phyloP scores from a whole-genome alignment of 495 filamentous ascomycete genomes.

The Tuber calosporum region DNA sequence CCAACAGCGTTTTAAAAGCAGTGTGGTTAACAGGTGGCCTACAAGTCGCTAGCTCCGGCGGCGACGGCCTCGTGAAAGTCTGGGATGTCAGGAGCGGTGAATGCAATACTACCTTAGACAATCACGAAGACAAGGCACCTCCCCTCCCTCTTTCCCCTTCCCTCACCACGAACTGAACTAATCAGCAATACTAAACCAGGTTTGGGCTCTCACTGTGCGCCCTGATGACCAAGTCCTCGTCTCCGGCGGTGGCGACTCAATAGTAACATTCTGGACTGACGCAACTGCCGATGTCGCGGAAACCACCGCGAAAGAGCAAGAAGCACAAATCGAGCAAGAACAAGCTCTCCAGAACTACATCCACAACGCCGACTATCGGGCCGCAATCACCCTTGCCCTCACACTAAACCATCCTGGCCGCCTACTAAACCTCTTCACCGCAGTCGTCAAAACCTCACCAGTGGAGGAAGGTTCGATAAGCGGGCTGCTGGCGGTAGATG shows the following conservation, averaged over 20 bases:
- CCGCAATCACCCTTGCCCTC: conserved; percentile 85
- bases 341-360: conserved; percentile 90
- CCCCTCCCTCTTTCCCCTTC: conserved; percentile 57
- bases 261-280: conserved; percentile 90
- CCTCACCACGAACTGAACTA: conserved; percentile 8
- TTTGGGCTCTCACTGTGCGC: conserved; percentile 46
- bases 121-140: conserved; percentile 86
- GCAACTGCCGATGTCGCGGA: conserved; percentile 53
- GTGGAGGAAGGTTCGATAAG: conserved; percentile 59
- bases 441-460: conserved; percentile 60
- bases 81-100: conserved; percentile 83
- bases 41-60: conserved; percentile 77
- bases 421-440: conserved; percentile 71
- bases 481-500: conserved; percentile 72
- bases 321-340: conserved; percentile 80
- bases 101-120: conserved; percentile 78
- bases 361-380: conserved; percentile 71
- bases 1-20: conserved; percentile 87
- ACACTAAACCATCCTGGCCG: conserved; percentile 86
- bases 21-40: conserved; percentile 65
- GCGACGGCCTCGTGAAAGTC: conserved; percentile 92
- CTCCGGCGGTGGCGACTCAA: conserved; percentile 82
- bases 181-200: conserved; percentile 39
- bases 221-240: conserved; percentile 53
- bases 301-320: conserved; percentile 64